Base-by-base conservation (phyloP, 345 rosid genomes). In the Eucalyptus microcorys region DNA sequence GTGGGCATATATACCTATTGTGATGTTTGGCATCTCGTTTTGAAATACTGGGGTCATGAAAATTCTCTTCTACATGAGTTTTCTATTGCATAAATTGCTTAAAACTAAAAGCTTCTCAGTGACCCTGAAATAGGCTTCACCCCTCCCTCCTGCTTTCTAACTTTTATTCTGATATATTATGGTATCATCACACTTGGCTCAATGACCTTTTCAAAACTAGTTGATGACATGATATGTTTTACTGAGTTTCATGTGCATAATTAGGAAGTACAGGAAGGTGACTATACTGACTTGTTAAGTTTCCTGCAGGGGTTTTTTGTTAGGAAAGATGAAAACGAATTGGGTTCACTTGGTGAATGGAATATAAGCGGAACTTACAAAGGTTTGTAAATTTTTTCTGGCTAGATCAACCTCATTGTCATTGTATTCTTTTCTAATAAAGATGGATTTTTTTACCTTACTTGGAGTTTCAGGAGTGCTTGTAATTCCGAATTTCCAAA, bases 321-420 rank as follows among this genome's bases (percentile, higher is more conserved):
- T 45, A 94, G 91, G 91, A 97, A 93, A 89, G 98, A 93, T 49
- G 94, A 93, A 88, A 93, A 86, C 86, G 96, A 94, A 84, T 90
- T 94, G 88, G 99, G 98, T 86, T 93, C 98, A 30, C 94, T 93
- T 88, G 88, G 96, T n/a, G 92, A 93, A 11, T 98, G 99, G 99
- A 98, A 98, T 89, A 95, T 98, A 90, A 97, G 99, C 26, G 99
- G 99, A 93, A 97, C 99, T 85, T 98, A 97, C 92, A 94, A 95
- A 97, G 99, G 99, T 98, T 86, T 88, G 94, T 91, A 83, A 91
- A 87, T 89, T 48, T 27, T 32, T 48, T 76, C 84, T 40, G 14
- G 84, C 45, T 37, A 17, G 45, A 71, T 71, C 81, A 34, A 91
- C 66, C 48, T 86, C 27, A 37, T 49, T 85, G 50, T 85, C 26